These are phyloP conservation scores for Carex cristatella DNA, from an alignment of 176 grass and related monocot genomes.

Conservation along the genomic window DNA sequence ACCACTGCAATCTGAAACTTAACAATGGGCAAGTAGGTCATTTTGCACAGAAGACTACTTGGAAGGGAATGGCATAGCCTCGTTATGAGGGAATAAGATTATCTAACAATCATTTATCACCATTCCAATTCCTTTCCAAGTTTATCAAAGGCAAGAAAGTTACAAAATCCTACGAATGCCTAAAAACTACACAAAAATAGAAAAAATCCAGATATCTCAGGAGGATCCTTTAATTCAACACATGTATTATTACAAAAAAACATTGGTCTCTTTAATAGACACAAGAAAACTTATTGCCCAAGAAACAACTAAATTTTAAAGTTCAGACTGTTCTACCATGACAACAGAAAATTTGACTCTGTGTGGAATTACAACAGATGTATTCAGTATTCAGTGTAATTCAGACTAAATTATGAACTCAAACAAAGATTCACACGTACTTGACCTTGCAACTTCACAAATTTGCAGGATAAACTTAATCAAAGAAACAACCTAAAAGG, in stretches of 20 bases:
- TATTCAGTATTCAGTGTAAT: too few species aligned
- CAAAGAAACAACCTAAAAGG: too few species aligned
- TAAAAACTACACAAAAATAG: background rate
- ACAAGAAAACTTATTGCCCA: background rate
- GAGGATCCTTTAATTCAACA: background rate
- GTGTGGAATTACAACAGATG: too few species aligned
- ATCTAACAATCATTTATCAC: background rate
- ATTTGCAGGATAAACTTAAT: too few species aligned
- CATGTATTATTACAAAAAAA: too few species aligned
- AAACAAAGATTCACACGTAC: too few species aligned
- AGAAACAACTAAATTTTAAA: too few species aligned
- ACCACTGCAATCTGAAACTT: background rate
- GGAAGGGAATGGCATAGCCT: background rate
- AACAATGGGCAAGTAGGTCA: background rate
- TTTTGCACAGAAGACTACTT: background rate
- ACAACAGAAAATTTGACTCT: too few species aligned
- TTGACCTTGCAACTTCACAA: too few species aligned
- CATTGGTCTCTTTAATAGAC: background rate
- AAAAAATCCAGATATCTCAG: background rate
- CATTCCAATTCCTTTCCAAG: background rate
- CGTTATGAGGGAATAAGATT: background rate
- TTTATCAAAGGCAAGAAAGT: background rate
- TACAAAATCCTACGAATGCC: background rate
- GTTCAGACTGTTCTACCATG: too few species aligned
- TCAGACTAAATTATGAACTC: too few species aligned